A percentile compares a stretch with the other conserved stretches of the same genome.
Conservation (phyloP, 495 filamentous ascomycete genomes). For the Neurospora cerealis region DNA sequence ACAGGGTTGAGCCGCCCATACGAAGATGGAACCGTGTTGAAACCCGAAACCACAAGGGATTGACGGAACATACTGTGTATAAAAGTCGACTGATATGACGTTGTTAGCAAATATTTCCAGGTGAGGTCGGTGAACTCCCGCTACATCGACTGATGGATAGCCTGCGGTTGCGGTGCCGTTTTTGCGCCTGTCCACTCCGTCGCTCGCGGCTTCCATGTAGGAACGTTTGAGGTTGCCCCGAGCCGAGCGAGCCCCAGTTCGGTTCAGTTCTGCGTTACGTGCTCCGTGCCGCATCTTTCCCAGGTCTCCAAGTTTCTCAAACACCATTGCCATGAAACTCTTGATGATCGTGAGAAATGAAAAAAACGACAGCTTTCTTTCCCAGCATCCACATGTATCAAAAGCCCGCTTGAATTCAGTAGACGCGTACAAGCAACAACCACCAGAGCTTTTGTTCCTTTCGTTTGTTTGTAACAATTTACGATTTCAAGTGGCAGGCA, state of each 20-base stretch:
- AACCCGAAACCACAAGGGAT: not conserved
- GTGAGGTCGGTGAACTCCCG: not conserved
- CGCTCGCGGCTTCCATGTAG: not conserved
- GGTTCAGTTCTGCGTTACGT: not conserved
- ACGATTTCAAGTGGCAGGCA: not conserved
- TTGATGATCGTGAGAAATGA: not conserved
- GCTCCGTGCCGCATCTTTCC: not conserved
- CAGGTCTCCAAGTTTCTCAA: not conserved
- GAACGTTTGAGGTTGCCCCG: not conserved
- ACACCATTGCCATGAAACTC: not conserved
- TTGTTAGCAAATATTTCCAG: not conserved
- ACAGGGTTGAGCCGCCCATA: not conserved
- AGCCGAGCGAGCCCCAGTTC: not conserved
- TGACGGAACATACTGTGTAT: not conserved
- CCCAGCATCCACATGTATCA: too few relatives aligned
- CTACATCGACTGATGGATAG: not conserved
- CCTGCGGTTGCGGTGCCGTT: not conserved
- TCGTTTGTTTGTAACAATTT: not conserved
- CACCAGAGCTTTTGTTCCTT: too few relatives aligned
- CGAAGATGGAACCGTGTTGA: not conserved
- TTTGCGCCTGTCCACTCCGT: not conserved
- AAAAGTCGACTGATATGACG: not conserved
- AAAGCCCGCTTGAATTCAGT: not conserved
- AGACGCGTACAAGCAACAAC: not conserved
- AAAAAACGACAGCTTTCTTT: not conserved